Percentiles rank a stretch among this genome's conserved stretches.
phyloP scores from a whole-genome alignment of 1,284 basidiomycete genomes.

The Cutaneotrichosporon sp. region DNA sequence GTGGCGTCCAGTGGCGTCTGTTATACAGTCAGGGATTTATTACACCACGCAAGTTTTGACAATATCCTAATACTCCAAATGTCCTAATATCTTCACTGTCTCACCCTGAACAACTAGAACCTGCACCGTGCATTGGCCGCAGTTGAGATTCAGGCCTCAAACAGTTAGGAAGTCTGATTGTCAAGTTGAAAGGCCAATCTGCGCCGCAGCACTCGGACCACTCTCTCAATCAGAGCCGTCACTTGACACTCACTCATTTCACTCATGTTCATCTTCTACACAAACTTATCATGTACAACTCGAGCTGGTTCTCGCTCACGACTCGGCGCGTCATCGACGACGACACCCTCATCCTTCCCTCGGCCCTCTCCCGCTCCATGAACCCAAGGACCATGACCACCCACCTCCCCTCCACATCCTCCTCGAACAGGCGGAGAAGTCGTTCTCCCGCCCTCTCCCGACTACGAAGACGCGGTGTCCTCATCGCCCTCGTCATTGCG shows the following conservation, averaged over 20 bases:
- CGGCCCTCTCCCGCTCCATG: not conserved
- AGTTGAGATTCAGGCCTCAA: no score
- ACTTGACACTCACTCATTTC: not conserved
- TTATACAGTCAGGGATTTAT: no score
- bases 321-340: not conserved
- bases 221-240: no score
- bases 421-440: not conserved
- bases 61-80: no score
- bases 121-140: no score
- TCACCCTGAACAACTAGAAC: no score
- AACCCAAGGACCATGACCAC: not conserved
- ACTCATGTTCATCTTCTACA: not conserved
- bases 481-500: not conserved
- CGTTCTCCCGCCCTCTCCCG: not conserved
- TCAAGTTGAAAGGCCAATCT: no score
- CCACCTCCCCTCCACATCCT: not conserved
- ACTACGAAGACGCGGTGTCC: not conserved
- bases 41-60: no score
- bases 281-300: not conserved
- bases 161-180: no score
- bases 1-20: no score
- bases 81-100: no score
- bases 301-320: conserved; percentile 5
- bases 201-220: no score
- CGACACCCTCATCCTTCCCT: not conserved